Evolutionary conservation across 495 filamentous ascomycete genomes (phyloP), one percentile per base, ranked within the genome.

Genomic region (Podospora tetraspora): DNA sequence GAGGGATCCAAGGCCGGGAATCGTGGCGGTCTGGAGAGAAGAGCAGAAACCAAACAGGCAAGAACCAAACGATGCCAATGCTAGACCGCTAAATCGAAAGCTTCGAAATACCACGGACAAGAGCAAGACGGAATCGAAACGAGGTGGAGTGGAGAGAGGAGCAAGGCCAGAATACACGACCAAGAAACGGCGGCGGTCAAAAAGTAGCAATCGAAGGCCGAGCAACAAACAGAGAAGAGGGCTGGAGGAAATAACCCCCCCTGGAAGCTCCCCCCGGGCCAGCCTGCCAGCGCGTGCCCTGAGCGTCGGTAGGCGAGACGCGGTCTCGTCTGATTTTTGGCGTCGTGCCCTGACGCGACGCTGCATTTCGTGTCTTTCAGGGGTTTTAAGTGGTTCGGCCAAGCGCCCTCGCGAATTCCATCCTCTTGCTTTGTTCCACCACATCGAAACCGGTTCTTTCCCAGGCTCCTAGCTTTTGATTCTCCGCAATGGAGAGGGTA

Each of bases 351-450:
- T 52, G 43, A 52, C 43, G 43, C 43, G 43, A 52, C 43, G 34
- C 52, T 43, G 25, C 63, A 43, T 52, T 52, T 59, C 64, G 64
- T 24, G 64, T 66, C 27, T 59, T 60, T 19, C 64, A n/a, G 64
- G 64, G 63, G 27, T 59, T 59, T 59, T 34, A 52, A 66, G 43
- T 66, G 64, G 64, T 11, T 27, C 57, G 64, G 23, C n/a, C 64
- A 66, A 57, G 64, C 64, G 64, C 43, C 64, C 30, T 23, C 52
- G 27, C 13, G 25, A 24, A 25, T 23, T 27, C n/a, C n/a, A n/a
- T n/a, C 22, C 43, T 52, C 43, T 5, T 5, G 43, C 43, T 1
- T n/a, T 52, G 43, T 52, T 52, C 43, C n/a, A 52, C 43, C 43
- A 52, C 43, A 19, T 52, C 43, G 43, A 52, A 52, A 52, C 43